Base-by-base conservation (phyloP, 768 basidiomycete genomes). In the Tricholoma terreum region DNA sequence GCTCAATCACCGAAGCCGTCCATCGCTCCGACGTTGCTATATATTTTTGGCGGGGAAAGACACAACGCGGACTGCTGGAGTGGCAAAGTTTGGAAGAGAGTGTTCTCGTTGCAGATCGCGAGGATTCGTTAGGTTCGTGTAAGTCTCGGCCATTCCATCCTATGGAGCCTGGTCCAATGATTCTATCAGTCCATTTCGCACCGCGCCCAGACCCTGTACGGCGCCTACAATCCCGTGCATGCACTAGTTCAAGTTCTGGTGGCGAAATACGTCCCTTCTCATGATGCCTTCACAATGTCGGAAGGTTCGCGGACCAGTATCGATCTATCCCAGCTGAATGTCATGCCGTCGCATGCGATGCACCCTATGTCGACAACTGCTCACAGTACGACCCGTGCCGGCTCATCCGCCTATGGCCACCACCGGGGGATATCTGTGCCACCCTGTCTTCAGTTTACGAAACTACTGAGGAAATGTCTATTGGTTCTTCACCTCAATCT, bases 221-320 rank as follows among this genome's bases (percentile, higher is more conserved):
- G 10, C 76, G 80, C 22, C 85, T 88, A 17, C 81, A 86, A 33
- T 89, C 87, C 0, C 87, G 84, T 57, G 89, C 87, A 0, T 85
- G 81, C 63, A 87, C 46, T 10, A 49, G 86, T 0, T 77, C 77
- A 0, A 85, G 82, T 65, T 87, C 87, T 11, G 88, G 86, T 36
- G 75, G 71, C 11, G 87, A 89, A 10, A 90, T 89, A 0, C 87
- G 88, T 5, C 87, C 89, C 0, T 77, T 90, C 84, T 0, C 88
- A 90, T 57, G 83, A 82, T 2, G 58, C 50, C 46, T 86, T 86
- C 1, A 89, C 84, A 0, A 71, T 84, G 50, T 87, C 85, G 0
- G 87, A 84, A 4, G 86, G 85, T 31, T 92, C 90, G 0, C 83
- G 87, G 67, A 90, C 87, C 0, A 90, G 89, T 71, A 84, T 91